Evolutionary conservation across 192 early-diverging fungal species (phyloP).

Genomic region (Coemansia sp.): DNA sequence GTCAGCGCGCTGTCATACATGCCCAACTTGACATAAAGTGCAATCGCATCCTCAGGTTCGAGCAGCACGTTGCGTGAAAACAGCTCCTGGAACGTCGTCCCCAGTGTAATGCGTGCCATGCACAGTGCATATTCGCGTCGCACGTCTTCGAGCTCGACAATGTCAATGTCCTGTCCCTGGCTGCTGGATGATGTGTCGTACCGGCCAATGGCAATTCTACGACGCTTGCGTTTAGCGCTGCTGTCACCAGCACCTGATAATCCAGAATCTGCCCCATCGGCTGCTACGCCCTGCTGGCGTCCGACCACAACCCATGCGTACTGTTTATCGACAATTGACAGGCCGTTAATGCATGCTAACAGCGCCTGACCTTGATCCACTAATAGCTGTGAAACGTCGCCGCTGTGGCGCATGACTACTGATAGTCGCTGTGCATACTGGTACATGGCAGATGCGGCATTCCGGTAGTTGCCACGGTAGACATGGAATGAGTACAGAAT

Average conservation of each 20-base stretch:
- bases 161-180: conserved; percentile 35
- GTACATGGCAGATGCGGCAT: conserved; percentile 57
- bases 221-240: conserved; percentile 27
- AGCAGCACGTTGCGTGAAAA: conserved; percentile 41
- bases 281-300: conserved; percentile 10
- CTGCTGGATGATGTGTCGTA: conserved; percentile 21
- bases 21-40: conserved; percentile 38
- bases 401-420: conserved; percentile 13
- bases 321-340: conserved; percentile 43
- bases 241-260: neutral
- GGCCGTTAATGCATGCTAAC: conserved; percentile 43
- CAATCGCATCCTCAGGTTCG: conserved; percentile 41
- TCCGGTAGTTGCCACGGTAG: conserved; percentile 56
- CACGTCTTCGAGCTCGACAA: conserved; percentile 47
- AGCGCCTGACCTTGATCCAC: conserved; percentile 40
- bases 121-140: conserved; percentile 49
- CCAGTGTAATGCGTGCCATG: conserved; percentile 42
- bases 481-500: conserved; percentile 57
- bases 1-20: conserved; percentile 51
- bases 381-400: conserved; percentile 24
- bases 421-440: conserved; percentile 49
- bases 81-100: conserved; percentile 34
- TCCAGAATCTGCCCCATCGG: neutral
- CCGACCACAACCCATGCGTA: conserved; percentile 53
- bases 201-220: conserved; percentile 33